phyloP scores from a whole-genome alignment of 768 basidiomycete species.

The Cystobasidium onofrii region DNA sequence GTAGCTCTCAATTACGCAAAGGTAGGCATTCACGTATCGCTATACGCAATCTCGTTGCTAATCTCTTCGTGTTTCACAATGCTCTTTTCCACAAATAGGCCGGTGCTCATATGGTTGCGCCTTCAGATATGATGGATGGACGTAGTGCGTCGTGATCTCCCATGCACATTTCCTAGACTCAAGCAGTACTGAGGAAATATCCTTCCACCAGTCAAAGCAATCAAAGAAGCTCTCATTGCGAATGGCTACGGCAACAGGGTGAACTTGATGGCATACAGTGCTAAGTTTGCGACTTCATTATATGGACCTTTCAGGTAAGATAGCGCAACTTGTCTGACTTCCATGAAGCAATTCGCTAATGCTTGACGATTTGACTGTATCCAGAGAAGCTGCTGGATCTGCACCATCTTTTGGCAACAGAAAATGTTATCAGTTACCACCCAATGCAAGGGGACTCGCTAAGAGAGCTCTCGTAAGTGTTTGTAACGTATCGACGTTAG shows the following conservation, averaged over 20 bases:
- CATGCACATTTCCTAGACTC: background rate
- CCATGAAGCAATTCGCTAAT: background rate
- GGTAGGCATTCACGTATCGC: background rate
- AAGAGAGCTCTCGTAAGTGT: conserved; percentile 72
- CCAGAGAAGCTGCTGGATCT: conserved; percentile 92
- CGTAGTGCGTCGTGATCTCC: background rate
- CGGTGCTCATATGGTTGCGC: conserved; percentile 96
- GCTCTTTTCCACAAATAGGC: conserved; percentile 49
- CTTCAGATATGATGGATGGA: conserved; percentile 99
- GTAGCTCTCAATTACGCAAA: conserved; percentile 85
- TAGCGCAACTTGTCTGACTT: background rate
- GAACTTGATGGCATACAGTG: conserved; percentile 91
- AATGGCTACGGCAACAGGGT: conserved; percentile 76
- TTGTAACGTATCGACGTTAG: no score
- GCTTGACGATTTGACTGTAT: background rate
- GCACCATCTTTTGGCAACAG: conserved; percentile 89
- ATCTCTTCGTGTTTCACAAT: background rate
- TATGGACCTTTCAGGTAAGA: conserved; percentile 94
- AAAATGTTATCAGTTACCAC: conserved; percentile 97
- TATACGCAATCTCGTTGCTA: background rate
- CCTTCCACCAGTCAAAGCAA: conserved; percentile 55
- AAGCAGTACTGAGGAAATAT: background rate
- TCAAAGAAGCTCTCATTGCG: conserved; percentile 77
- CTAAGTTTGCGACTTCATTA: conserved; percentile 89
- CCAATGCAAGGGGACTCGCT: conserved; percentile 76